Conservation (phyloP, 2,329 filamentous ascomycete species). For the Clonostachys rosea region DNA sequence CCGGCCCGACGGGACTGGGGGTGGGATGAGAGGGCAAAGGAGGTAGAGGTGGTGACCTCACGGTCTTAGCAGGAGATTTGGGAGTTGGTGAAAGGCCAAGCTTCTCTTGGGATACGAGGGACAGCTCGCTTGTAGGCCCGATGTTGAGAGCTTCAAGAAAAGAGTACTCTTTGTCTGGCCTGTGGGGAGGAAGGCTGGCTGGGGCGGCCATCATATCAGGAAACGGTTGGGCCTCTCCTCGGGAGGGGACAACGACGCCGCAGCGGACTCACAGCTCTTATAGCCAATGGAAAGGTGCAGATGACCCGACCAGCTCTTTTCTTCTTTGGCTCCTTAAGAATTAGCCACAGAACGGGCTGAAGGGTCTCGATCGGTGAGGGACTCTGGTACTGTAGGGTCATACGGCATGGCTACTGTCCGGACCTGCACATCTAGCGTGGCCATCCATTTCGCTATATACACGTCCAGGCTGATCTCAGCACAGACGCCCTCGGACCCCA, state of each 20-base stretch:
- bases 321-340: too few relatives aligned
- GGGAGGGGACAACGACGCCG: background rate
- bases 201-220: background rate
- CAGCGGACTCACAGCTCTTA: background rate
- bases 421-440: too few relatives aligned
- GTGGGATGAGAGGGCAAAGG: background rate
- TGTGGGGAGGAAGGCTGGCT: background rate
- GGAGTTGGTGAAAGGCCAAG: slow-evolving; percentile 10
- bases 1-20: background rate
- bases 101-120: slow-evolving; percentile 16
- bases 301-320: too few relatives aligned
- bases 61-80: background rate
- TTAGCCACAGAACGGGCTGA: too few relatives aligned
- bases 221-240: background rate
- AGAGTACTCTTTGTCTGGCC: slow-evolving; percentile 15
- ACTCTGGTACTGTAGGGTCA: too few relatives aligned
- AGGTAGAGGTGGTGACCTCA: too few relatives aligned
- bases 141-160: slow-evolving; percentile 19
- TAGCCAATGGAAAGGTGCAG: background rate
- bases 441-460: too few relatives aligned
- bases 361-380: too few relatives aligned
- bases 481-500: too few relatives aligned
- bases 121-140: slow-evolving; percentile 13
- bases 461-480: too few relatives aligned
- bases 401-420: too few relatives aligned